A percentile compares a stretch with the other conserved stretches of the same genome.
Evolutionary conservation across 768 basidiomycete species (phyloP).

Genomic region (Tephrocybe sp.): DNA sequence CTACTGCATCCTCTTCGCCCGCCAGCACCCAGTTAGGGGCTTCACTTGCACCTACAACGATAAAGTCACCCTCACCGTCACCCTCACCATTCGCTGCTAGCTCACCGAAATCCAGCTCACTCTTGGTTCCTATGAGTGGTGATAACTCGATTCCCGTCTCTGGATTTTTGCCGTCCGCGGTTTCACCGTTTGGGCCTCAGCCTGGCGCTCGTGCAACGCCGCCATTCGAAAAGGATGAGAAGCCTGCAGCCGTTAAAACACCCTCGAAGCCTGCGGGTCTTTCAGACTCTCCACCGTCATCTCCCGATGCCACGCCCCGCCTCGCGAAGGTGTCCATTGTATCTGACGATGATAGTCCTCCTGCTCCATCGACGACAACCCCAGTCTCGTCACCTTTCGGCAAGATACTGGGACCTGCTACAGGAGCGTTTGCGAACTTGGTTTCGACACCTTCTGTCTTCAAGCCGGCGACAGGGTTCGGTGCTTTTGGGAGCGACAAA

Average conservation of each 20-base stretch:
- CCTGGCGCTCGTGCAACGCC: constrained; percentile 6
- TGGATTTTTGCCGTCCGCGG: constrained; percentile 6
- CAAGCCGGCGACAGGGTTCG: constrained; percentile 44
- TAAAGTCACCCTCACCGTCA: constrained; percentile 5
- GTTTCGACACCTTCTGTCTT: constrained; percentile 36
- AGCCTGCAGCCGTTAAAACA: too few species aligned
- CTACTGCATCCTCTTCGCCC: not conserved
- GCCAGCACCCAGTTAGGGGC: constrained; percentile 18
- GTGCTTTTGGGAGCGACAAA: constrained; percentile 45
- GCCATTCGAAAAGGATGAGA: too few species aligned
- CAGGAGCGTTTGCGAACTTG: constrained; percentile 41
- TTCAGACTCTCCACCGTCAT: constrained; percentile 18
- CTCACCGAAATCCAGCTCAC: constrained; percentile 3
- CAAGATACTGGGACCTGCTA: constrained; percentile 1
- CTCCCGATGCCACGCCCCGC: constrained; percentile 20
- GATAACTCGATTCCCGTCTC: constrained; percentile 8
- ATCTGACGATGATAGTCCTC: constrained; percentile 12
- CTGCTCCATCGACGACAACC: constrained; percentile 20
- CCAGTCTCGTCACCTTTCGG: constrained; percentile 22
- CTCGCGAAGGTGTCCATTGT: constrained; percentile 15
- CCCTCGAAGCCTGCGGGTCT: constrained; percentile 9
- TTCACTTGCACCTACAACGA: constrained; percentile 19
- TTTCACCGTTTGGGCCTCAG: constrained; percentile 10
- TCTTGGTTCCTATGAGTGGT: not conserved
- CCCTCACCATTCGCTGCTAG: not conserved